Base-by-base conservation (phyloP, 305 asterid species). In the Fraxinus sp. region DNA sequence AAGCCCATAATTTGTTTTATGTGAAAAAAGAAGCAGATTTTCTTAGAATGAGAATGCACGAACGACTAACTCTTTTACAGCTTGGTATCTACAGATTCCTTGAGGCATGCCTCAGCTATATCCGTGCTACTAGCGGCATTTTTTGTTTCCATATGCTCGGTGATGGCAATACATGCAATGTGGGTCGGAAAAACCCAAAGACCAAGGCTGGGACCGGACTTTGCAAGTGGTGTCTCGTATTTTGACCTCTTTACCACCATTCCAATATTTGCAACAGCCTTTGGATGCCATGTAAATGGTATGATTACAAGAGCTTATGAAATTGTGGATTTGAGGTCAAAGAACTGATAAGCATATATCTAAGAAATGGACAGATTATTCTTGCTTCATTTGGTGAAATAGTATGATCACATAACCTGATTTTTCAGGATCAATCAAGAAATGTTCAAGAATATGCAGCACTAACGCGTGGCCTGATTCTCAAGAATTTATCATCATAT, bases 231-330 rank as follows among this genome's bases (percentile, higher is more conserved):
- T 32, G 86, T 89, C 68, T 88, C 97, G 2, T 84, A 79, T 73
- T 83, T 90, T 80, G 89, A 88, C 55, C 95, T 94, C 62, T 95
- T 95, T 89, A 95, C 98, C 7, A 92, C 99, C n/a, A 89, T 95
- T 84, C 99, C 98, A 2, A 90, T 94, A 74, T 90, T 95, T 87
- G 97, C 97, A 57, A 94, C 98, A 36, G 98, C 97, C 82, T 94
- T 95, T 49, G 99, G 97, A 84, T 95, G 98, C 86, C 98, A 95
- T 84, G 98, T 92, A 59, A 95, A 91, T 81, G 93, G 99, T 94
- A 89, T 84, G 91, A 22, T 16, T 41, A 24, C 37, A 78, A 64
- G 74, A 64, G 16, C 35, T 77, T 49, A 7, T 57, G 39, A 79
- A 41, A 76, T 76, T 39, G 33, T 59, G 70, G 70, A 18, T 59